Base-by-base conservation (phyloP, 306 rosid species). In the Begonia peltatifolia region DNA sequence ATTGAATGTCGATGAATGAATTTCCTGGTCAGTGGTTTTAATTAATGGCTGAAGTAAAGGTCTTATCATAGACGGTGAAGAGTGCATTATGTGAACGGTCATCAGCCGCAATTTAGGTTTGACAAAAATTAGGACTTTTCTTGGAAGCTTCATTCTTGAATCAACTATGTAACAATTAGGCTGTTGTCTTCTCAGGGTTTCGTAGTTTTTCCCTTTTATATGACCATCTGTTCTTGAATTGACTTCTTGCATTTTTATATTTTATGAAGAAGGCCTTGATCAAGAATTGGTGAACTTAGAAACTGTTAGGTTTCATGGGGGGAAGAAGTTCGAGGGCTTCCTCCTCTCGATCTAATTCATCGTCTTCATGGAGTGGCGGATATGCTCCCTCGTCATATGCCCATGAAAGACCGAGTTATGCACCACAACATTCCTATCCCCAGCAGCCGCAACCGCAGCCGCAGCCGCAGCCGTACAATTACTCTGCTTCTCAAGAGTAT, bases 261-360 rank as follows among this genome's bases (percentile, higher is more conserved):
- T 10, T n/a, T 44, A 11, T 4, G 46, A 42, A 42, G 6, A 44
- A n/a, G 14, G n/a, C 2, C 4, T 11, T 44, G 48, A 44, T 44
- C 14, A n/a, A 44, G 14, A 44, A 10, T 44, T 11, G 48, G 48
- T 10, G 42, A 59, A 17, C 54, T 43, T 13, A 60, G 20, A 55
- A 53, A 41, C 65, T 50, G 67, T 68, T 6, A 38, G 65, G 71
- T 71, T 77, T 73, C 53, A 90, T 90, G 95, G 97, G 97, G 63
- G 80, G 73, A 11, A 65, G 42, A 52, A 85, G 63, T 78, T 90
- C 97, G 6, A 85, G 66, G 55, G 75, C 56, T 68, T 74, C 93
- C 52, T 65, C 78, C 38, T 36, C 42, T 10, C 85, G 83, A 42
- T 70, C 95, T 44, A 53, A 51, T 52, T 25, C 35, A 25, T 55